Evolutionary conservation across 2,329 filamentous ascomycete species (phyloP).

Genomic region (Ceratocystis destructans): DNA sequence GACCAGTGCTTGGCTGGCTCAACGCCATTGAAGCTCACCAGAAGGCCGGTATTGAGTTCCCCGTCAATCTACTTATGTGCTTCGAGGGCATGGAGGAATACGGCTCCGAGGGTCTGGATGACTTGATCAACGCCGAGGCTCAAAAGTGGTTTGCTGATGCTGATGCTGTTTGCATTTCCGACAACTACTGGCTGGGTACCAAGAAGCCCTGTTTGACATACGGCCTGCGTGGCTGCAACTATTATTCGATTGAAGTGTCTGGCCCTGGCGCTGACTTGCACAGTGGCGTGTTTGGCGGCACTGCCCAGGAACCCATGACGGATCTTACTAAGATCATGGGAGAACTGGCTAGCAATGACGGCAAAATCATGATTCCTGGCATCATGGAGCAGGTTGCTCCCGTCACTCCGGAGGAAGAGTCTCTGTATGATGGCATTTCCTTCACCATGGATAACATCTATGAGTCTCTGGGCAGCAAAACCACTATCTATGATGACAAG

Average conservation of each 20-base stretch:
- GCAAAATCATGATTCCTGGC: constrained; percentile 89
- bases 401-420: constrained; percentile 70
- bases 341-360: constrained; percentile 73
- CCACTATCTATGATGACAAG: constrained; percentile 76
- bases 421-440: constrained; percentile 75
- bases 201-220: constrained; percentile 98
- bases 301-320: constrained; percentile 96
- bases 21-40: constrained; percentile 97
- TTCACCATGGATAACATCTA: constrained; percentile 96
- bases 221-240: constrained; percentile 92
- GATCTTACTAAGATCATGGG: constrained; percentile 74
- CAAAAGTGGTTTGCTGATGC: constrained; percentile 91
- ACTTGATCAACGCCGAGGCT: constrained; percentile 81
- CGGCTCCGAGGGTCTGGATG: constrained; percentile 89
- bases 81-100: constrained; percentile 99
- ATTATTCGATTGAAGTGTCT: constrained; percentile 84
- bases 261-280: constrained; percentile 90
- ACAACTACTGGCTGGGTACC: constrained; percentile 99
- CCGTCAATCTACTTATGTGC: constrained; percentile 97
- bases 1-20: constrained; percentile 89
- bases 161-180: constrained; percentile 93
- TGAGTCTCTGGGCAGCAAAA: constrained; percentile 79
- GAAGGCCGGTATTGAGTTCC: constrained; percentile 85
- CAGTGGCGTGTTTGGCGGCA: constrained; percentile 92
- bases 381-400: constrained; percentile 87